Conservation (phyloP, 805 yeast genomes). For the Cephaloascus albidus region DNA sequence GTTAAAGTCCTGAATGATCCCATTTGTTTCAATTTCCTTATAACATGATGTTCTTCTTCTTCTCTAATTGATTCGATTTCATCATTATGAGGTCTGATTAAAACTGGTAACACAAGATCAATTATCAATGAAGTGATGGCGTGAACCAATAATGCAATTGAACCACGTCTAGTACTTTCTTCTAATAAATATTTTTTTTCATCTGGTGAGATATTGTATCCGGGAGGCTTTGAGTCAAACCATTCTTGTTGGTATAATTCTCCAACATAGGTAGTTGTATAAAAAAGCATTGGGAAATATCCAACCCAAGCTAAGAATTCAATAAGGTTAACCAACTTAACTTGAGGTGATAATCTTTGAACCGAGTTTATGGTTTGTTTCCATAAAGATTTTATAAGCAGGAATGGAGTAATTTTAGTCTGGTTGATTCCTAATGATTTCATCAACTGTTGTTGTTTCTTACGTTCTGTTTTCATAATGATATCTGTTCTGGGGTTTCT, state of each 20-base stretch:
- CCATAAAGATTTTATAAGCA: slow-evolving; percentile 13
- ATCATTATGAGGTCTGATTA: slow-evolving; percentile 20
- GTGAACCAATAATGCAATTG: slow-evolving; percentile 39
- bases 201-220: slow-evolving; percentile 19
- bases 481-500: slow-evolving; percentile 35
- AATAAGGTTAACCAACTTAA: slow-evolving; percentile 40
- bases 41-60: not conserved
- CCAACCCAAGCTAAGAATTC: slow-evolving; percentile 65
- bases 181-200: slow-evolving; percentile 24
- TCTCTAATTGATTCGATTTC: slow-evolving; percentile 1
- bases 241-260: slow-evolving; percentile 39
- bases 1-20: slow-evolving; percentile 9
- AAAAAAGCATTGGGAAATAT: slow-evolving; percentile 56
- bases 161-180: slow-evolving; percentile 40
- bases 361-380: slow-evolving; percentile 26
- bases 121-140: slow-evolving; percentile 36
- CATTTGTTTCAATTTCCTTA: slow-evolving; percentile 2
- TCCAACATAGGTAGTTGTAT: slow-evolving; percentile 58
- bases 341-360: slow-evolving; percentile 36
- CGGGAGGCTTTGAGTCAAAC: slow-evolving; percentile 8
- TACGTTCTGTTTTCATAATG: slow-evolving; percentile 26
- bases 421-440: slow-evolving; percentile 25
- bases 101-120: slow-evolving; percentile 33
- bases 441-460: slow-evolving; percentile 18
- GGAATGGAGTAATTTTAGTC: slow-evolving; percentile 7